Evolutionary conservation across 495 filamentous ascomycete genomes (phyloP), one percentile per base, ranked within the genome.

Genomic region (Hypoxylon crocopeplum): DNA sequence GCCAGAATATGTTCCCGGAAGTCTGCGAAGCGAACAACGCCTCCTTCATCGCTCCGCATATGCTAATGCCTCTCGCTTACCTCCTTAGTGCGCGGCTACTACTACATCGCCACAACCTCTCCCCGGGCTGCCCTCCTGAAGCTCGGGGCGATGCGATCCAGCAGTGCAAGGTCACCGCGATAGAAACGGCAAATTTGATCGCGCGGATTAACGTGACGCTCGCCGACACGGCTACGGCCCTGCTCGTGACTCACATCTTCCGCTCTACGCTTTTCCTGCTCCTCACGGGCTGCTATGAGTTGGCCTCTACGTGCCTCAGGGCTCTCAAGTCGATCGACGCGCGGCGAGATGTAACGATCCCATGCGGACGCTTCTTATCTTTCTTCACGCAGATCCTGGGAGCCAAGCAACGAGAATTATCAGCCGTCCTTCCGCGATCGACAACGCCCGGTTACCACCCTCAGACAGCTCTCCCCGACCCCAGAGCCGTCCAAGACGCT

Each of bases 91-190:
- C 88, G 17, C 88, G 92, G 20, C 79, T 97, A 19, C 76, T 93
- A 16, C 85, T 98, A 15, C 91, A 97, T 73, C 89, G 94, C 10
- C 93, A 96, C 66, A 98, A 98, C 66, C 84, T 97, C 5, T 86
- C 87, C 0, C 88, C 91, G 0, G 76, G 81, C 22, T 94, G 90
- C 62, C 78, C 84, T 1, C 60, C 74, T 5, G 81, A 87, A 21
- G 83, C 85, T 25, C 84, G 93, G 16, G 69, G 73, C 7, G 80
- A 81, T 1, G 93, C 94, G 1, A 73, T 96, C 30, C 87, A 92
- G 48, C 85, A 89, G 56, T 98, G 92, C 71, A 81, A 88, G 12
- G 77, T 74, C 12, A 89, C 85, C 1, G 84, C 90, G 2, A 77
- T 86, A 59, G 92, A 97, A 56, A 96, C 93, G 0, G 87, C 86